These are phyloP conservation scores for Camellia japonica DNA, from an alignment of 148 eudicot genomes.

Conservation along the genomic window DNA sequence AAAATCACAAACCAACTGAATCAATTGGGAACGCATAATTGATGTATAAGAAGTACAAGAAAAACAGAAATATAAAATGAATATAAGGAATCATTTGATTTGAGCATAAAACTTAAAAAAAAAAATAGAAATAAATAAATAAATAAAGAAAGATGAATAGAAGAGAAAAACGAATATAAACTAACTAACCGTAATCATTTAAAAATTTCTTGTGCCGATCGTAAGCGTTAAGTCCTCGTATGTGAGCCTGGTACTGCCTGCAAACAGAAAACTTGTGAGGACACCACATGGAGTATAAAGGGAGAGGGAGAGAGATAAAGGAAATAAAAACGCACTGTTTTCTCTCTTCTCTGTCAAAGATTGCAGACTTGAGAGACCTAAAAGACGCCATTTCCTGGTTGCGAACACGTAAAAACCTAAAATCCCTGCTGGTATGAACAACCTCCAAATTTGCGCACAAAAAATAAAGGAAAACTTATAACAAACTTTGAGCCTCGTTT, in stretches of 20 bases:
- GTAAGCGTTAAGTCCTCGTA: slow-evolving; percentile 74
- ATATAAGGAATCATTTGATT: not conserved
- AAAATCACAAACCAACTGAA: not conserved
- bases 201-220: slow-evolving; percentile 73
- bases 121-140: too few species aligned
- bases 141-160: too few species aligned
- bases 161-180: not conserved
- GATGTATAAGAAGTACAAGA: not conserved
- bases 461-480: too few species aligned
- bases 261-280: not conserved
- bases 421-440: too few species aligned
- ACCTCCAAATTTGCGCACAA: too few species aligned
- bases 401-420: too few species aligned
- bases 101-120: not conserved
- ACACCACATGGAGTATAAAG: not conserved
- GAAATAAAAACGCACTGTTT: slow-evolving; percentile 43
- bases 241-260: slow-evolving; percentile 79
- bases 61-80: not conserved
- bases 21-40: not conserved
- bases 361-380: slow-evolving; percentile 49
- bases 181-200: slow-evolving; percentile 56
- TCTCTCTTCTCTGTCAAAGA: slow-evolving; percentile 59
- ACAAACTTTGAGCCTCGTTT: too few species aligned
- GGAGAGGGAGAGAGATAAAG: not conserved
- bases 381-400: slow-evolving; percentile 49